Evolutionary conservation across 768 basidiomycete genomes (phyloP).

Genomic region (Dioszegia hungarica): DNA sequence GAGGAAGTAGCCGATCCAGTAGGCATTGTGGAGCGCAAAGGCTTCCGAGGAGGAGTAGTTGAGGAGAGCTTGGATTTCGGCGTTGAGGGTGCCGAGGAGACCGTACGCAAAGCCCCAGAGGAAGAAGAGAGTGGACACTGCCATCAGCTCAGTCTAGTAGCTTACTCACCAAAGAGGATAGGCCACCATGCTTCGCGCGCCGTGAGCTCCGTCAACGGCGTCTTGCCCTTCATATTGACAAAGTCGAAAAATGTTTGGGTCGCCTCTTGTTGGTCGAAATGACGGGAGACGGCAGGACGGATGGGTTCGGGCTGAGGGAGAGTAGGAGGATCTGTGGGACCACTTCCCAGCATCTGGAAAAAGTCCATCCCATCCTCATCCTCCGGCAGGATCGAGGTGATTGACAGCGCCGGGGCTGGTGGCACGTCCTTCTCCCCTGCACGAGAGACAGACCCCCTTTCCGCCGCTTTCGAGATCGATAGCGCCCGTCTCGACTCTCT

Average conservation of each 20-base stretch:
- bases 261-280: constrained; percentile 13
- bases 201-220: constrained; percentile 33
- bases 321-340: neutral
- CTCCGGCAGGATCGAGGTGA: too few species aligned
- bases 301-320: neutral
- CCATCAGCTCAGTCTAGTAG: neutral
- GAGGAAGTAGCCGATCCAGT: constrained; percentile 39
- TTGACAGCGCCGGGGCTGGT: too few species aligned
- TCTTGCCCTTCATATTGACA: constrained; percentile 38
- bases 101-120: constrained; percentile 47
- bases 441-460: too few species aligned
- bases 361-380: constrained; percentile 15
- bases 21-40: constrained; percentile 38
- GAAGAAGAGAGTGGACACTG: constrained; percentile 43
- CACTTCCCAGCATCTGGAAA: constrained; percentile 19
- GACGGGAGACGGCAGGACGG: neutral
- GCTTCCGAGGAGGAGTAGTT: constrained; percentile 22
- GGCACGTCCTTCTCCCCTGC: too few species aligned
- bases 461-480: neutral
- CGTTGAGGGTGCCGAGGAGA: constrained; percentile 43
- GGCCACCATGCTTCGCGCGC: constrained; percentile 41
- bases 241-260: constrained; percentile 43
- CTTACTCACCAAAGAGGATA: constrained; percentile 33
- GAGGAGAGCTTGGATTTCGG: constrained; percentile 30
- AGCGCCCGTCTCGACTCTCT: neutral